Base-by-base conservation (phyloP, 495 filamentous ascomycete species). In the Penicillium silybi region DNA sequence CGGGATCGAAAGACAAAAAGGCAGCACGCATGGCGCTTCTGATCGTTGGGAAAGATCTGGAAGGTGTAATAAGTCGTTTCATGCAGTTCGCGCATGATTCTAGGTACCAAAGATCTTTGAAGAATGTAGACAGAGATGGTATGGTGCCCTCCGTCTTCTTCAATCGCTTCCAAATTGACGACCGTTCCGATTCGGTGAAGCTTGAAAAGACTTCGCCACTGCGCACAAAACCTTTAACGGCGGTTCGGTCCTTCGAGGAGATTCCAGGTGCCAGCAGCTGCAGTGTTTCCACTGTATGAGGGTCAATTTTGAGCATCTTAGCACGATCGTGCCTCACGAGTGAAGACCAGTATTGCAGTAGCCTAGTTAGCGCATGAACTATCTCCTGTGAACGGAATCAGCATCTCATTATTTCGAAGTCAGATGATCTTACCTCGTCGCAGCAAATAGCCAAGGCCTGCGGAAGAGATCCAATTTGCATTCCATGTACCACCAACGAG, bases 51-150 rank as follows among this genome's bases (percentile, higher is more conserved):
- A 48, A 51, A 25, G 48, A 26, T 46, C 51, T 62, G 15, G 34
- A 45, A 11, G 54, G 50, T 16, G 20, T 52, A 41, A 60, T 43
- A 29, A 65, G 50, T 44, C 50, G 46, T 58, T 67, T 68, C 11
- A 73, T 47, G 44, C 40, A 53, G 41, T 65, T 54, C 6, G 57
- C 55, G 29, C 55, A 66, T 16, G 35, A 49, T 49, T 64, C 56
- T 39, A 73, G 50, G 44, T 71, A 73, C 29, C 20, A 59, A 2
- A 67, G 38, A 47, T 73, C 61, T 45, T 61, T 39, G 49, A 73
- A 73, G 48, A 71, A 73, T 32, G 56, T 66, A 46, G 58, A 50
- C 5, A 71, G 54, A 41, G 57, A 69, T 18, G 51, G 63, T 35
- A 72, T 55, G 19, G 69, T 48, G 0, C 46, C 13, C 5, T 69